These are phyloP conservation scores for Psilocybe cyanescens DNA, from an alignment of 768 basidiomycete genomes.

Conservation along the genomic window DNA sequence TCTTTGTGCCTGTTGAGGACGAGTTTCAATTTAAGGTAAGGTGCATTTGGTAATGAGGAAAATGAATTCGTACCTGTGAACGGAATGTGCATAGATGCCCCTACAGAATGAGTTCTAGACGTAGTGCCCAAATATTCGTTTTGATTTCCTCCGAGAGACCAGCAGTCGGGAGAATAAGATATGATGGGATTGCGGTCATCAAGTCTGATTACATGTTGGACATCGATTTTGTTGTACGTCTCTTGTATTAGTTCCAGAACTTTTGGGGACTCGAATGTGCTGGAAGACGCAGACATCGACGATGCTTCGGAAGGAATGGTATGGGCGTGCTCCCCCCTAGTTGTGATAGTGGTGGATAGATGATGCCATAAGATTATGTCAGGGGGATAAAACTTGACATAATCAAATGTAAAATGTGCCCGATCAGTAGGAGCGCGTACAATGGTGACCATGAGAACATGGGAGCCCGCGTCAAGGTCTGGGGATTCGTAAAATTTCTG, in stretches of 20 bases:
- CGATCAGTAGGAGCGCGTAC: neutral
- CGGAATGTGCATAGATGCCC: neutral
- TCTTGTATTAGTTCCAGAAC: too few relatives aligned
- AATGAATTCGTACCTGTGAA: neutral
- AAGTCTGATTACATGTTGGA: neutral
- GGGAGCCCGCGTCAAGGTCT: neutral
- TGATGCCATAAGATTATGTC: too few relatives aligned
- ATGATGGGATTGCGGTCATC: neutral
- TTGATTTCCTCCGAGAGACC: neutral
- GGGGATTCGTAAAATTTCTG: neutral
- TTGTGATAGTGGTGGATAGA: too few relatives aligned
- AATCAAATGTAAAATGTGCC: neutral
- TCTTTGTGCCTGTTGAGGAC: neutral
- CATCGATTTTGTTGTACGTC: too few relatives aligned
- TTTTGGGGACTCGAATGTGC: too few relatives aligned
- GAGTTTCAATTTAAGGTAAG: neutral
- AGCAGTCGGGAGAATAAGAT: neutral
- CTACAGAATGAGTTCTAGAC: neutral
- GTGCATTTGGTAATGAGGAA: neutral
- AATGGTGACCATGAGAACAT: neutral
- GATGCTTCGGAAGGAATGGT: too few relatives aligned
- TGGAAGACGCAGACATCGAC: too few relatives aligned
- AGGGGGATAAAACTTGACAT: neutral
- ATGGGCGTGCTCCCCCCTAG: too few relatives aligned
- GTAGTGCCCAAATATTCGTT: constrained; percentile 2